phyloP scores from a whole-genome alignment of 768 basidiomycete genomes.

The Lactarius evosmus region DNA sequence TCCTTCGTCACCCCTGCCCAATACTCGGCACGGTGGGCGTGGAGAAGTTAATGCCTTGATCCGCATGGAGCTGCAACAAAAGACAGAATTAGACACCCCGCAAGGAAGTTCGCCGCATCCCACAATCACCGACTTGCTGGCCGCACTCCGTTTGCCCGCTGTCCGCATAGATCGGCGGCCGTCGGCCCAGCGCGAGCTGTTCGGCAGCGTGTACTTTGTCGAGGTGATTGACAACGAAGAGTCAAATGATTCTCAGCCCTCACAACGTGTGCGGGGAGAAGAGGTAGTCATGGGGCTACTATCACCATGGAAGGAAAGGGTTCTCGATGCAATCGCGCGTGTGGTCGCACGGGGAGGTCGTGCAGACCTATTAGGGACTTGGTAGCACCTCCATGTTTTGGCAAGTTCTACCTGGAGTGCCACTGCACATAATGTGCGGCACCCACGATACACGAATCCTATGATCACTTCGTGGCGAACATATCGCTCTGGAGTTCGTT shows the following conservation, averaged over 20 bases:
- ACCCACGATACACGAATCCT: neutral
- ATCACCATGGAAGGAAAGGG: conserved; percentile 11
- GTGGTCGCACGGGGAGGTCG: conserved; percentile 30
- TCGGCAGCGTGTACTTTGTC: conserved; percentile 61
- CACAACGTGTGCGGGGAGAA: neutral
- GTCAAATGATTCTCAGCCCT: conserved; percentile 2
- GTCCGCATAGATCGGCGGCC: conserved; percentile 66
- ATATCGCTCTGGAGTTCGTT: too few species aligned
- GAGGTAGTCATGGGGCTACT: neutral
- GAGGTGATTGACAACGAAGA: conserved; percentile 44
- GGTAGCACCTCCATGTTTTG: conserved; percentile 13
- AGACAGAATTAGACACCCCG: neutral
- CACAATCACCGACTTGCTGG: conserved; percentile 34
- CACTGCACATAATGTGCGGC: too few species aligned
- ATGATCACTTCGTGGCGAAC: neutral
- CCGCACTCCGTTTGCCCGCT: conserved; percentile 42
- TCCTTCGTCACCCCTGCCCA: conserved; percentile 34
- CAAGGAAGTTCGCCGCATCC: conserved; percentile 17
- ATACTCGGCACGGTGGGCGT: conserved; percentile 8
- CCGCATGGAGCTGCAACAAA: conserved; percentile 33
- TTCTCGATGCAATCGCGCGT: conserved; percentile 6
- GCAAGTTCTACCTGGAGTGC: neutral
- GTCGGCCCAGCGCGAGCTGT: conserved; percentile 42
- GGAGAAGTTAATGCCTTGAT: conserved; percentile 39
- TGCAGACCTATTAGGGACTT: conserved; percentile 36